Base-by-base conservation (phyloP, 2,329 filamentous ascomycete species). In the Ophiostoma triangulosporum region DNA sequence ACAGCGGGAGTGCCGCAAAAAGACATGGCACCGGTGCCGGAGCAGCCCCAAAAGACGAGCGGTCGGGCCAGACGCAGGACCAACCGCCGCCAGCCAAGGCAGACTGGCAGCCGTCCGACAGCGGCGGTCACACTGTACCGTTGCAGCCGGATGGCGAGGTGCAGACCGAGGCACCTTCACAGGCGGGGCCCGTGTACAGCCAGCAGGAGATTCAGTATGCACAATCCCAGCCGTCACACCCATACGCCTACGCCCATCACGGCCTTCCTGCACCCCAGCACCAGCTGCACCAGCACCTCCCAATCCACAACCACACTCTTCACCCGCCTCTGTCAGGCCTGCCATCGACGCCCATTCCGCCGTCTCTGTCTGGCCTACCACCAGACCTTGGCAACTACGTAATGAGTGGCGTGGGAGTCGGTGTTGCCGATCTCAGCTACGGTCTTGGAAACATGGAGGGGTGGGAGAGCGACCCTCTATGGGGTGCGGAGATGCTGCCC, bases 401-500 rank as follows among this genome's bases (percentile, higher is more conserved):
- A 3, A 32, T 38, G 43, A 24, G 48, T 26, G 51, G 32, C 3
- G 12, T 24, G 17, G 50, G 35, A 27, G 14, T 50, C 26, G 36
- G 22, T 29, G 26, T 48, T 24, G 52, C 48, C 11, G 35, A 48
- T 48, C 20, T 52, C n/a, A 32, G 43, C 22, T 56, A 51, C 31
- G 51, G 14, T 8, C 40, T 15, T n/a, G 53, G 8, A 4, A 45
- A 56, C 24, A 27, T 54, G 1, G 54, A 55, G 4, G 51, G 45
- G 26, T 59, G 52, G 54, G 57, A 60, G 17, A 56, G 40, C 31
- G 54, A 54, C 31, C 56, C 51, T 8, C 35, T 53, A 1, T 62
- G 60, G 61, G 35, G 48, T 6, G 55, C 52, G 20, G 57, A 60
- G 20, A 53, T 61, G 27, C 58, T 62, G 43, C 58, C 60, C 38